Evolutionary conservation across 345 rosid genomes (phyloP).

Genomic region (Pelargonium nanum): DNA sequence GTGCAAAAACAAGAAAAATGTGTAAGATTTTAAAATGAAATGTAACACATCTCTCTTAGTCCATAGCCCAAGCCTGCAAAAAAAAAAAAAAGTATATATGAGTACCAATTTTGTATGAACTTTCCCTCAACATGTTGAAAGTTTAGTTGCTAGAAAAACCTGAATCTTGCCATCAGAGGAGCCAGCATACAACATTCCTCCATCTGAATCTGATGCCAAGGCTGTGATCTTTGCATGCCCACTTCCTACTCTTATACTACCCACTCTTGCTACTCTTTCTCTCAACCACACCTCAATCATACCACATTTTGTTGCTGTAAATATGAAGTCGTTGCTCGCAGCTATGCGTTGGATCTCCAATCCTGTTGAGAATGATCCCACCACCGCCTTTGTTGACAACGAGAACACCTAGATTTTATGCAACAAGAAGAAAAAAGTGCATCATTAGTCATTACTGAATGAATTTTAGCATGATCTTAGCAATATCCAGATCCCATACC

Average conservation of each 20-base stretch:
- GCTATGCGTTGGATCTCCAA: slow-evolving; percentile 32
- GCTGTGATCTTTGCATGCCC: slow-evolving; percentile 33
- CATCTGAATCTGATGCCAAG: slow-evolving; percentile 27
- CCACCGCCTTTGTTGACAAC: slow-evolving; percentile 19
- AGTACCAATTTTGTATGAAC: too few species aligned
- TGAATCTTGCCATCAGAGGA: slow-evolving; percentile 54
- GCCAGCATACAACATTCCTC: slow-evolving; percentile 45
- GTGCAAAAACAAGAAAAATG: too few species aligned
- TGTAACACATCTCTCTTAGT: slow-evolving; percentile 11
- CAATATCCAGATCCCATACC: slow-evolving; percentile 13
- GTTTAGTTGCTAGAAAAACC: slow-evolving; percentile 15
- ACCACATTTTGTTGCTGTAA: slow-evolving; percentile 45
- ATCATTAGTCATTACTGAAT: background rate
- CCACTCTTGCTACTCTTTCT: slow-evolving; percentile 28
- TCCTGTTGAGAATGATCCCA: slow-evolving; percentile 28
- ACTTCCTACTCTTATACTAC: slow-evolving; percentile 19
- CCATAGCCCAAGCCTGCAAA: slow-evolving; percentile 42
- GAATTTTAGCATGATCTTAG: background rate
- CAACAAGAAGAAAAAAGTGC: slow-evolving; percentile 2
- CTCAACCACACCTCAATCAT: slow-evolving; percentile 47
- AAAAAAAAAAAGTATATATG: background rate
- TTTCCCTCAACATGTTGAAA: background rate
- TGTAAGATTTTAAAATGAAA: too few species aligned
- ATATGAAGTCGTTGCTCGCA: slow-evolving; percentile 40
- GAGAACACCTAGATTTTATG: slow-evolving; percentile 31